Evolutionary conservation across 202 grass and related monocot species (phyloP).

Genomic region (Carex arenaria): DNA sequence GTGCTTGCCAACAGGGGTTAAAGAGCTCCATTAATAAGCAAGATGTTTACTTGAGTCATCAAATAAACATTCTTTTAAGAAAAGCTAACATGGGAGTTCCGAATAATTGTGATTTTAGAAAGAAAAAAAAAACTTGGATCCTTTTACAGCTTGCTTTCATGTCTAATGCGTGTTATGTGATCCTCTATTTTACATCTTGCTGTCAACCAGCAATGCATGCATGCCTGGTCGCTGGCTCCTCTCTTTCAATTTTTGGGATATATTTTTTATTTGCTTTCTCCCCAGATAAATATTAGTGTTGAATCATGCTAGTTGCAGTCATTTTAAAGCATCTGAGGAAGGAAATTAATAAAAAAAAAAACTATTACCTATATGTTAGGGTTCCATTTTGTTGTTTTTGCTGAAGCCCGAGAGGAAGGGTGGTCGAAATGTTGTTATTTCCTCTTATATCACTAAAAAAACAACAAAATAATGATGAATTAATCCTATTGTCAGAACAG

Average conservation of each 20-base stretch:
- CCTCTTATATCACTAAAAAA: neutral
- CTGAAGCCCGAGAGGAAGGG: conserved; percentile 24
- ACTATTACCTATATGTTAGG: conserved; percentile 31
- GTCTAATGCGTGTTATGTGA: neutral
- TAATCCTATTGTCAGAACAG: neutral
- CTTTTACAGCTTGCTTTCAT: neutral
- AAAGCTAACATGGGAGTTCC: neutral
- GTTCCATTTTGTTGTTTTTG: conserved; percentile 21
- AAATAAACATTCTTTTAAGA: neutral
- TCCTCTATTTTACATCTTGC: neutral
- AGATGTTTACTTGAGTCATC: neutral
- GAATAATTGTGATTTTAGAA: neutral
- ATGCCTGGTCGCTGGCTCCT: neutral
- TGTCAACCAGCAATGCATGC: no score
- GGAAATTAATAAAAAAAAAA: neutral
- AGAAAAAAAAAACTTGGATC: neutral
- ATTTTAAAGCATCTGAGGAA: neutral
- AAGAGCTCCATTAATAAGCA: neutral
- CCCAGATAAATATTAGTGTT: no score
- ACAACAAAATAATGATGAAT: neutral
- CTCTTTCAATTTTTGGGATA: neutral
- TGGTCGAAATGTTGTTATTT: neutral
- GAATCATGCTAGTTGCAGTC: neutral
- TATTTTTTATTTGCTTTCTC: neutral
- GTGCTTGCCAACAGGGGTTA: no score